A percentile compares a stretch with the other conserved stretches of the same genome.
Evolutionary conservation across 2,329 filamentous ascomycete genomes (phyloP).

Genomic region (Colletotrichum lindemuthianum): DNA sequence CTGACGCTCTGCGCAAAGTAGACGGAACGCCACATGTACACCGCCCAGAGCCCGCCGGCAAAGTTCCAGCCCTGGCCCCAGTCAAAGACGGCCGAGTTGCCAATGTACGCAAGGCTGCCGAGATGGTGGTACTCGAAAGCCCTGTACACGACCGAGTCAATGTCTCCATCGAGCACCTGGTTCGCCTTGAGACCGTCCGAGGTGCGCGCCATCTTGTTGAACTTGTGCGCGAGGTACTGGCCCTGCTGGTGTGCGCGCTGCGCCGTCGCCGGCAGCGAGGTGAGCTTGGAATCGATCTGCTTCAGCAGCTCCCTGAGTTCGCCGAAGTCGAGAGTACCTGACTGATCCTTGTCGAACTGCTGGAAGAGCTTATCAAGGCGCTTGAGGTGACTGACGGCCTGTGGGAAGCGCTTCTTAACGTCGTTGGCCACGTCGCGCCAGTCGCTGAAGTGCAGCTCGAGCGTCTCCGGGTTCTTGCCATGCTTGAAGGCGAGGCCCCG

Average conservation of each 20-base stretch:
- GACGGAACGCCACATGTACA: conserved; percentile 95
- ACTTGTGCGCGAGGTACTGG: conserved; percentile 89
- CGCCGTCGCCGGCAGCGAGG: conserved; percentile 91
- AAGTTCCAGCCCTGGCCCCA: conserved; percentile 80
- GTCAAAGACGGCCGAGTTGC: conserved; percentile 96
- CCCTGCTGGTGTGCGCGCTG: conserved; percentile 98
- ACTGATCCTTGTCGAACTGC: conserved; percentile 92
- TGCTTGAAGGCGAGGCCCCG: conserved; percentile 91
- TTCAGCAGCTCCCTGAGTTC: conserved; percentile 88
- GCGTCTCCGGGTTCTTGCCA: conserved; percentile 87
- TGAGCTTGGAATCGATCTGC: conserved; percentile 95
- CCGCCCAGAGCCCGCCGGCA: conserved; percentile 86
- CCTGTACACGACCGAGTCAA: conserved; percentile 92
- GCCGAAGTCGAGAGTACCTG: conserved; percentile 91
- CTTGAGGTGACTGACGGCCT: conserved; percentile 86
- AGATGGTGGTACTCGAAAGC: conserved; percentile 95
- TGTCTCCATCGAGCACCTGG: conserved; percentile 85
- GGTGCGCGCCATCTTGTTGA: conserved; percentile 88
- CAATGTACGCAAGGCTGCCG: conserved; percentile 92
- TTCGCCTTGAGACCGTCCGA: conserved; percentile 81
- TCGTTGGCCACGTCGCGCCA: conserved; percentile 87
- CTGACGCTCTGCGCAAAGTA: conserved; percentile 99
- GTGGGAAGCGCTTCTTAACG: conserved; percentile 90
- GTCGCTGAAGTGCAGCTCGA: conserved; percentile 86
- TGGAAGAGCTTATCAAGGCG: conserved; percentile 91